Evolutionary conservation across 2,329 filamentous ascomycete species (phyloP), one percentile per base, ranked within the genome.

Genomic region (Penicillium thymicola): DNA sequence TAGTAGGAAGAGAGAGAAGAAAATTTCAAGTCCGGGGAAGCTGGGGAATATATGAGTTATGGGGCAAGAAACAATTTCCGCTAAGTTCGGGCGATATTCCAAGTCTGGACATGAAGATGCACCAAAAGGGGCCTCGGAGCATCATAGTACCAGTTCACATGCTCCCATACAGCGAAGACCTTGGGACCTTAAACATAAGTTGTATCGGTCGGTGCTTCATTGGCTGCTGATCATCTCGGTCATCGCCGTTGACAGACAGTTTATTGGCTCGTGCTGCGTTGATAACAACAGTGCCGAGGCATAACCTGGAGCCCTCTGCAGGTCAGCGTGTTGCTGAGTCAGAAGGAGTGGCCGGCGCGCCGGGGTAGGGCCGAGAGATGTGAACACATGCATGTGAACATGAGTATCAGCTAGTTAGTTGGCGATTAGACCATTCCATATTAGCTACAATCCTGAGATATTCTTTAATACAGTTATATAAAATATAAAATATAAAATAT

Each of bases 21-120:
- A 55, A 42, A 45, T 38, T 23, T 56, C 28, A 37, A 65, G 30
- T 64, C 64, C 57, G 62, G 64, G 64, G 64, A 59, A 64, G 58
- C 55, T 63, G 63, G 59, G 59, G 61, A 40, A 60, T 62, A 66
- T 66, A 63, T 59, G 57, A 49, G 44, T 45, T 48, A 51, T 57
- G 58, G 56, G 57, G 42, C 23, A 23, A 54, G 40, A 41, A 30
- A 51, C 51, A 51, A 41, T 59, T 55, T 37, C 40, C 55, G 58
- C 10, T 23, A 44, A 38, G 18, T 38, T 55, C 55, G 51, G 55
- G n/a, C 11, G 27, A 40, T 40, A 49, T 57, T 54, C 55, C 36
- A 45, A 57, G 18, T 48, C 36, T 44, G 55, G 58, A 44, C 40
- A 47, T 47, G 50, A 50, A 49, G 46, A 30, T 49, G 40, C 28